phyloP scores from a whole-genome alignment of 495 filamentous ascomycete species.

The Neurospora tetrasperma region DNA sequence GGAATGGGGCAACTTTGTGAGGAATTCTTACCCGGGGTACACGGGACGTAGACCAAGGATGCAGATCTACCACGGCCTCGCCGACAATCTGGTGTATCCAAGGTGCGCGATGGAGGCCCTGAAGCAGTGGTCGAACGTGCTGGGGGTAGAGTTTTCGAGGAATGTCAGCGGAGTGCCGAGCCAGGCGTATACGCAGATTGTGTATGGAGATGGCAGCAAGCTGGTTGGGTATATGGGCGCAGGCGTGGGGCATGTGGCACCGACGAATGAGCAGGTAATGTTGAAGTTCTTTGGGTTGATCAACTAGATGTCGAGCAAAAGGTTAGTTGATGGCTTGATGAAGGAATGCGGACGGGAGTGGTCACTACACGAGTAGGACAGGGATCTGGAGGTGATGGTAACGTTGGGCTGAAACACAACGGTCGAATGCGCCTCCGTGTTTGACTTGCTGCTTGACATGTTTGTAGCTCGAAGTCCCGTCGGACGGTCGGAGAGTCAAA shows the following conservation, averaged over 20 bases:
- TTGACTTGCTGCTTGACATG: not conserved
- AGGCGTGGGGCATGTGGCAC: constrained; percentile 39
- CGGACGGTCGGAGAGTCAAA: not conserved
- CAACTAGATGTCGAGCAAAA: constrained; percentile 17
- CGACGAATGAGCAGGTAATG: constrained; percentile 29
- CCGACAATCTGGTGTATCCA: constrained; percentile 38
- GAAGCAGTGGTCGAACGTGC: constrained; percentile 49
- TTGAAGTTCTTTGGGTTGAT: constrained; percentile 28
- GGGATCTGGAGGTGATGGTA: not conserved
- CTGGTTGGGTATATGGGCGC: constrained; percentile 36
- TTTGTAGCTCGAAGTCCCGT: not conserved
- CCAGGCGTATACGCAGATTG: constrained; percentile 29
- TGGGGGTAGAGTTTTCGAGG: constrained; percentile 25
- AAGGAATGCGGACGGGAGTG: not conserved
- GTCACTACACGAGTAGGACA: not conserved
- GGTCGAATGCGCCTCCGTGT: not conserved
- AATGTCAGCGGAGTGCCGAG: constrained; percentile 29
- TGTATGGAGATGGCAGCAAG: constrained; percentile 37
- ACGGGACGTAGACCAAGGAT: constrained; percentile 41
- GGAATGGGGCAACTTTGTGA: constrained; percentile 41
- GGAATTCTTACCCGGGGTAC: constrained; percentile 44
- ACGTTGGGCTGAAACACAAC: not conserved
- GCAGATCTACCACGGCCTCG: constrained; percentile 45
- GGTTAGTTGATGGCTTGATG: not conserved
- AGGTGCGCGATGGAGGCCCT: constrained; percentile 42